These are phyloP conservation scores for Lipomyces kockii DNA, from an alignment of 805 yeast species.

Conservation along the genomic window DNA sequence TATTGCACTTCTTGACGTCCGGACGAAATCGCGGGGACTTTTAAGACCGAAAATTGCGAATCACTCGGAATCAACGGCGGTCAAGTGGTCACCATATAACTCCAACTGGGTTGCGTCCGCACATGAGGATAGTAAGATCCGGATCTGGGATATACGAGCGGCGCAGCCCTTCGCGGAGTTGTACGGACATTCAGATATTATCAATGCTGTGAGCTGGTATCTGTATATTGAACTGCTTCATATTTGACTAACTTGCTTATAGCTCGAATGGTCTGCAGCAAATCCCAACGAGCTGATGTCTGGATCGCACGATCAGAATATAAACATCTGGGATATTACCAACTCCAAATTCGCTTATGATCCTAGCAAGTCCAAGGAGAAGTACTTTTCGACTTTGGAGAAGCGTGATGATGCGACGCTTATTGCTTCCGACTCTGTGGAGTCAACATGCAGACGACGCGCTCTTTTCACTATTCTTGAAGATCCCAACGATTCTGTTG, in stretches of 20 bases:
- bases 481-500: slow-evolving; percentile 23
- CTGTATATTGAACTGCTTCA: not conserved
- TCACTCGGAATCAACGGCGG: slow-evolving; percentile 48
- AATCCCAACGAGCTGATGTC: slow-evolving; percentile 55
- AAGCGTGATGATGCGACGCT: slow-evolving; percentile 16
- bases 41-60: slow-evolving; percentile 51
- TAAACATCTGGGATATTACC: slow-evolving; percentile 68
- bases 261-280: slow-evolving; percentile 43
- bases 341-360: slow-evolving; percentile 21
- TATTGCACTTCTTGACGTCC: slow-evolving; percentile 70
- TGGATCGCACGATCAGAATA: slow-evolving; percentile 67
- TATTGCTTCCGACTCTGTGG: slow-evolving; percentile 18
- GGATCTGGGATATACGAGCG: slow-evolving; percentile 78
- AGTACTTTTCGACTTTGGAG: slow-evolving; percentile 24
- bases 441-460: slow-evolving; percentile 18
- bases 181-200: slow-evolving; percentile 59
- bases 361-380: slow-evolving; percentile 26
- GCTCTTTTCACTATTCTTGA: slow-evolving; percentile 31
- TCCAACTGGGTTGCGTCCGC: slow-evolving; percentile 68
- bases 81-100: slow-evolving; percentile 68
- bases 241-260: not conserved
- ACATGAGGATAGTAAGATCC: slow-evolving; percentile 59
- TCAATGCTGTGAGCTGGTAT: slow-evolving; percentile 68
- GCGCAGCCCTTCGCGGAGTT: slow-evolving; percentile 57
- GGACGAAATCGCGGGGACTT: slow-evolving; percentile 54